Conservation (phyloP, 2,329 filamentous ascomycete genomes). For the Alternaria hordeiaustralica region DNA sequence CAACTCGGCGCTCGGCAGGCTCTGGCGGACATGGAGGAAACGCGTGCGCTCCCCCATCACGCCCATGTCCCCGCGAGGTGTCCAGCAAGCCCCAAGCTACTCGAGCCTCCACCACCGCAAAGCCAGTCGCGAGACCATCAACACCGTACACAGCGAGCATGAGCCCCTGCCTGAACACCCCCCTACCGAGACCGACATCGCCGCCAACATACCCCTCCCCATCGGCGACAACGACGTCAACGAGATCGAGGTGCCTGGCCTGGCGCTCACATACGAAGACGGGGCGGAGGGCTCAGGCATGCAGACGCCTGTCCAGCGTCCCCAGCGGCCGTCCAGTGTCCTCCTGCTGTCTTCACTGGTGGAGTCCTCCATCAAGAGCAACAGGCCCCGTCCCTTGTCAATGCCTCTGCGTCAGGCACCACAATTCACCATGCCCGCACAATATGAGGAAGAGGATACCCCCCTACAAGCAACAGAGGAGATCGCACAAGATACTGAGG, state of each 20-base stretch:
- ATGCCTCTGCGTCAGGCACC: slow-evolving; percentile 35
- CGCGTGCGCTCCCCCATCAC: slow-evolving; percentile 62
- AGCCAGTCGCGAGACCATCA: slow-evolving; percentile 38
- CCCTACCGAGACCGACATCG: slow-evolving; percentile 54
- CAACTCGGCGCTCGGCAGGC: slow-evolving; percentile 82
- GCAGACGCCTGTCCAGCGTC: slow-evolving; percentile 34
- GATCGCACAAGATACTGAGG: background rate
- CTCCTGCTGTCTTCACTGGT: slow-evolving; percentile 35
- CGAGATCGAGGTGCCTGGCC: slow-evolving; percentile 80
- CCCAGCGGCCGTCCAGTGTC: slow-evolving; percentile 38
- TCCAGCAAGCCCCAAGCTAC: slow-evolving; percentile 37
- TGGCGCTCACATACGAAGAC: slow-evolving; percentile 70
- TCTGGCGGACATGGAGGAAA: slow-evolving; percentile 97
- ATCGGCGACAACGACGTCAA: slow-evolving; percentile 71
- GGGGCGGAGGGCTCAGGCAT: slow-evolving; percentile 39
- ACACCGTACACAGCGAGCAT: slow-evolving; percentile 25
- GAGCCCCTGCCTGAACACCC: slow-evolving; percentile 51
- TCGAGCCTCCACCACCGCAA: slow-evolving; percentile 39
- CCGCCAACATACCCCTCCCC: slow-evolving; percentile 72
- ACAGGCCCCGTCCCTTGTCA: slow-evolving; percentile 36
- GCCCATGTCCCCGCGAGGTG: slow-evolving; percentile 34
- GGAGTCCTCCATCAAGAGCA: slow-evolving; percentile 25
- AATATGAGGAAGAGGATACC: background rate
- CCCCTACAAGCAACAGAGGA: background rate
- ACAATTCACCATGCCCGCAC: slow-evolving; percentile 26